Evolutionary conservation across 1,139 yeast genomes (phyloP).

Genomic region (Candida sp.): DNA sequence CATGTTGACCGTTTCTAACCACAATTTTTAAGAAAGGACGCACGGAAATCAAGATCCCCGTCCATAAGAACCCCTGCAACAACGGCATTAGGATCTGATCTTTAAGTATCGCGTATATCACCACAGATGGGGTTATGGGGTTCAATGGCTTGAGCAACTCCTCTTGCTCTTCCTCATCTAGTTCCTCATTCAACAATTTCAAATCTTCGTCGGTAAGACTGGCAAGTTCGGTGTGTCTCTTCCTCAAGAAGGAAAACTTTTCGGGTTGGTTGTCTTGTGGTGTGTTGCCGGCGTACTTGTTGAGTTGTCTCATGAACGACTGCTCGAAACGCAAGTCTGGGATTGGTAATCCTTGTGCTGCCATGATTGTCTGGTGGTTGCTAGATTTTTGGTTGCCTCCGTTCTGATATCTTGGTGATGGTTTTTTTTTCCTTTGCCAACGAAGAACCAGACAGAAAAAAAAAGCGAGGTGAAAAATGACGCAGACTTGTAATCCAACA

Average conservation of each 20-base stretch:
- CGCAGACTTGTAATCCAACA: too few species aligned
- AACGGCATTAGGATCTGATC: conserved; percentile 77
- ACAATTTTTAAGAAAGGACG: conserved; percentile 33
- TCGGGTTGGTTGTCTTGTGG: conserved; percentile 3
- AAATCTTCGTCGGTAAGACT: conserved; percentile 29
- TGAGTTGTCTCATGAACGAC: conserved; percentile 56
- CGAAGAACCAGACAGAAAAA: conserved; percentile 1
- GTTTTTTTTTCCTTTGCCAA: neutral
- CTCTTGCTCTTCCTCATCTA: conserved; percentile 28
- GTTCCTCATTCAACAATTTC: conserved; percentile 20
- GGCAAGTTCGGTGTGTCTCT: conserved; percentile 3
- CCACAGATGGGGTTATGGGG: conserved; percentile 49
- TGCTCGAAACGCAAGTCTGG: conserved; percentile 75
- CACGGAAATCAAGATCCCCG: conserved; percentile 35
- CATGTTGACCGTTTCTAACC: conserved; percentile 33
- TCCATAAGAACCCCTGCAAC: conserved; percentile 47
- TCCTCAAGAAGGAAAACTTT: neutral
- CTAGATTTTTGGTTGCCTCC: too few species aligned
- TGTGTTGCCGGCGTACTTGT: conserved; percentile 31
- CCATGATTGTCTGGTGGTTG: neutral
- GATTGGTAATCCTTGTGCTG: conserved; percentile 30
- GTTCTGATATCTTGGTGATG: too few species aligned
- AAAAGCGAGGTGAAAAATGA: conserved; percentile 3
- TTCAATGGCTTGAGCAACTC: conserved; percentile 29
- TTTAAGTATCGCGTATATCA: conserved; percentile 58